These are phyloP conservation scores for Jackrogersella minutella DNA, from an alignment of 495 filamentous ascomycete species.

Conservation along the genomic window DNA sequence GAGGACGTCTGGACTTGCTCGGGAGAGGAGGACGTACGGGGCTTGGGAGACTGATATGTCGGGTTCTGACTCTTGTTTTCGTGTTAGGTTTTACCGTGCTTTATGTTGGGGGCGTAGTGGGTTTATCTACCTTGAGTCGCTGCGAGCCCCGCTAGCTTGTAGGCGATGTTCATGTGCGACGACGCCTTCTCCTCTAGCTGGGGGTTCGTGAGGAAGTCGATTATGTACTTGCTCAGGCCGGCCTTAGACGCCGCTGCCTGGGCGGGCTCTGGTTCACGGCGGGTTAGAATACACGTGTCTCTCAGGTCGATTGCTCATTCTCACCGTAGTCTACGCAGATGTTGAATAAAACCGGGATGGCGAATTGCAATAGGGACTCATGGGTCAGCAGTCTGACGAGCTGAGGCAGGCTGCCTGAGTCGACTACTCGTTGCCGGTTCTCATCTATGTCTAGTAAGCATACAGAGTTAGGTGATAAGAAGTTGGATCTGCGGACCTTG, in stretches of 20 bases:
- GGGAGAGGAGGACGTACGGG: conserved; percentile 44
- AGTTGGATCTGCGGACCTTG: conserved; percentile 60
- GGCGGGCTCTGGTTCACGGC: conserved; percentile 55
- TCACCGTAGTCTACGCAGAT: conserved; percentile 78
- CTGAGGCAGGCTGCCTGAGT: conserved; percentile 61
- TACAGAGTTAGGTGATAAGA: background rate
- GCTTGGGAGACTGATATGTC: conserved; percentile 46
- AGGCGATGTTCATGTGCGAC: conserved; percentile 50
- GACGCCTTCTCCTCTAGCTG: conserved; percentile 37
- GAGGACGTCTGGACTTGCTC: conserved; percentile 32
- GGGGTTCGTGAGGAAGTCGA: conserved; percentile 50
- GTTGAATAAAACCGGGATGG: conserved; percentile 75
- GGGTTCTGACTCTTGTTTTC: conserved; percentile 47
- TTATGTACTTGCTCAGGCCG: conserved; percentile 50
- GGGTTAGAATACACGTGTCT: conserved; percentile 30
- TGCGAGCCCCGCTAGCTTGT: conserved; percentile 61
- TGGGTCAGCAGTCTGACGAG: conserved; percentile 63
- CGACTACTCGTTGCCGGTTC: conserved; percentile 72
- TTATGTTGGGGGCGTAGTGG: background rate
- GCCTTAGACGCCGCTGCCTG: conserved; percentile 60
- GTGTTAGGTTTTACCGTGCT: conserved; percentile 8
- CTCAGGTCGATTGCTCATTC: background rate
- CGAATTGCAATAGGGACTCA: conserved; percentile 61
- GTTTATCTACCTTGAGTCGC: conserved; percentile 49
- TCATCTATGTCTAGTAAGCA: conserved; percentile 61